These are phyloP conservation scores for Aureobasidium namibiae DNA, from an alignment of 2,329 filamentous ascomycete species.

Conservation along the genomic window DNA sequence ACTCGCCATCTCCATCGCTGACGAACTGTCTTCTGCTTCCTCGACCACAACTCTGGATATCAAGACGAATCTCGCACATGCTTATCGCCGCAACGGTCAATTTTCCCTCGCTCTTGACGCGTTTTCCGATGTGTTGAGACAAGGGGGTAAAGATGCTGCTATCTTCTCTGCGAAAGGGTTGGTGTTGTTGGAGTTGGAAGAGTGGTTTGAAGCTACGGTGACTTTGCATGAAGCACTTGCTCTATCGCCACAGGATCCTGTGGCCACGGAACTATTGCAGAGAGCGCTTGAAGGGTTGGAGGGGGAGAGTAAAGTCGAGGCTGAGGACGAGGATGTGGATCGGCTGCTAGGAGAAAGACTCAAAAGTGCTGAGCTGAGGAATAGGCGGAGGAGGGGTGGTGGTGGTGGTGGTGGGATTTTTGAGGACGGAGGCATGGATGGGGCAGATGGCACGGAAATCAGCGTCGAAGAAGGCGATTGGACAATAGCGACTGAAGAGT, in stretches of 20 bases:
- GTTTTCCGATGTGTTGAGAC: slow-evolving; percentile 80
- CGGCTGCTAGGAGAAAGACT: neutral
- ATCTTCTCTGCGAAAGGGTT: slow-evolving; percentile 79
- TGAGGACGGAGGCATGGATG: neutral
- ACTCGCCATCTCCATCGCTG: slow-evolving; percentile 66
- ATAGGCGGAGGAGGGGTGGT: neutral
- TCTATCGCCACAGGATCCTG: slow-evolving; percentile 69
- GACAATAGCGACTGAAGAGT: neutral
- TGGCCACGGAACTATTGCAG: slow-evolving; percentile 69
- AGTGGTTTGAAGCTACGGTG: slow-evolving; percentile 67
- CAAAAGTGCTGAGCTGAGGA: neutral
- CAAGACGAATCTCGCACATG: slow-evolving; percentile 82
- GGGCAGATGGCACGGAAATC: neutral
- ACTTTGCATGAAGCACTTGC: slow-evolving; percentile 79
- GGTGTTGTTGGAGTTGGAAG: slow-evolving; percentile 68
- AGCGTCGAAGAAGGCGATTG: too few relatives aligned
- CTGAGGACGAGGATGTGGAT: slow-evolving; percentile 28
- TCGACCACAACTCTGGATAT: slow-evolving; percentile 69
- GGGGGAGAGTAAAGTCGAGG: slow-evolving; percentile 34
- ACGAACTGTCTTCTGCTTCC: slow-evolving; percentile 64
- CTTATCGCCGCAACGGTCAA: slow-evolving; percentile 63
- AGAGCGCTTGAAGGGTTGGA: slow-evolving; percentile 61
- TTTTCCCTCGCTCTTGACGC: slow-evolving; percentile 65
- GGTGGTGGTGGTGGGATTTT: neutral
- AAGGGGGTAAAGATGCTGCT: slow-evolving; percentile 65